Evolutionary conservation across 2,329 filamentous ascomycete genomes (phyloP).

Genomic region (Exophiala alcalophila): DNA sequence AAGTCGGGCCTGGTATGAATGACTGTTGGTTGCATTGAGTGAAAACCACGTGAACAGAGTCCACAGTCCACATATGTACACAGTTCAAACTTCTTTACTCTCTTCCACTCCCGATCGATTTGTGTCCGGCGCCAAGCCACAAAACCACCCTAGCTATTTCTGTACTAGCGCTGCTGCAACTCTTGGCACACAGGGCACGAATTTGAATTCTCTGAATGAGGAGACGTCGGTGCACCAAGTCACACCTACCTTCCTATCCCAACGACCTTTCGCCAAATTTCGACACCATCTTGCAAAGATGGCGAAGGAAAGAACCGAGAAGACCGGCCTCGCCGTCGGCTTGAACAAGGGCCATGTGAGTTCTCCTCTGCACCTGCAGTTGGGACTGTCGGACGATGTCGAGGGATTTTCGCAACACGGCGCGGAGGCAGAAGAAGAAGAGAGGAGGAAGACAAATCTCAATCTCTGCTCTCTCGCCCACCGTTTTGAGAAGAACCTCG

Average conservation of each 20-base stretch:
- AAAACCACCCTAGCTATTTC: no score
- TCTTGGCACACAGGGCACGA: no score
- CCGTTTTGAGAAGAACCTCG: background rate
- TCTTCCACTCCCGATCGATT: no score
- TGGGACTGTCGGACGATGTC: no score
- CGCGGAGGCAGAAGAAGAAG: background rate
- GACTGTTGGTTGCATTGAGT: no score
- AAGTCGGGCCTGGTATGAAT: no score
- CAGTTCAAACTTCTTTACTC: no score
- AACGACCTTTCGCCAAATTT: constrained; percentile 32
- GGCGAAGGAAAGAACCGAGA: constrained; percentile 46
- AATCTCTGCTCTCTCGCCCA: background rate
- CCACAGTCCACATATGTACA: no score
- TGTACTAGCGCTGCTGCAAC: no score
- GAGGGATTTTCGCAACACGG: background rate
- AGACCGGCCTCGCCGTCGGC: constrained; percentile 56
- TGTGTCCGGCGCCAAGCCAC: background rate
- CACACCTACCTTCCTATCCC: constrained; percentile 4
- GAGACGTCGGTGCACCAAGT: no score
- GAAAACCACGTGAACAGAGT: no score
- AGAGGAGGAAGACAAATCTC: background rate
- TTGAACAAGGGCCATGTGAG: constrained; percentile 66
- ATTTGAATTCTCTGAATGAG: no score
- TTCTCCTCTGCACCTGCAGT: constrained; percentile 32
- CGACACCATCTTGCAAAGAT: constrained; percentile 38